These are phyloP conservation scores for Camellia japonica DNA, from an alignment of 148 eudicot species.

Conservation along the genomic window DNA sequence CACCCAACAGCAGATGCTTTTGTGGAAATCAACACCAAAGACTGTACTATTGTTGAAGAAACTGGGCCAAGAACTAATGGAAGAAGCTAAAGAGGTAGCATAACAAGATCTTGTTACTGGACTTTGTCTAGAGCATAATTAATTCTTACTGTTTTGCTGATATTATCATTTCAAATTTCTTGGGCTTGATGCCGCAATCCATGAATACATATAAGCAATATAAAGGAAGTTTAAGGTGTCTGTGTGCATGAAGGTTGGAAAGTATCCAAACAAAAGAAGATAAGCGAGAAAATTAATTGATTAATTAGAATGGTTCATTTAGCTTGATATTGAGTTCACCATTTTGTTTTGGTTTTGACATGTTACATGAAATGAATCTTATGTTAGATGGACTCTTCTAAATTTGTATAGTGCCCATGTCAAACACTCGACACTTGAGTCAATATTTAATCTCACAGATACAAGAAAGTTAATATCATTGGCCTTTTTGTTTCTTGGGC, in stretches of 20 bases:
- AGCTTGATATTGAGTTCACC: neutral
- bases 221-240: neutral
- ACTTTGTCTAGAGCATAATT: neutral
- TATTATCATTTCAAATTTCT: neutral
- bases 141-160: neutral
- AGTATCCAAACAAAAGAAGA: neutral
- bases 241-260: neutral
- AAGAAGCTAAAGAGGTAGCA: constrained; percentile 93
- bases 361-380: neutral
- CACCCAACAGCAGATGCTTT: constrained; percentile 99
- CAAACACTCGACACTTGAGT: too few relatives aligned
- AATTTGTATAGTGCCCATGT: too few relatives aligned
- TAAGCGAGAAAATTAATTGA: neutral
- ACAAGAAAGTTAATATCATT: neutral
- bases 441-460: too few relatives aligned
- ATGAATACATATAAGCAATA: neutral
- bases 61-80: constrained; percentile 89
- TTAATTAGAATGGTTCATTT: neutral
- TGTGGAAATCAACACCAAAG: constrained; percentile 98
- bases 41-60: constrained; percentile 89
- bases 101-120: neutral
- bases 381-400: too few relatives aligned
- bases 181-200: neutral
- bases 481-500: neutral
- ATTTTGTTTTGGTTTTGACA: neutral